Evolutionary conservation across 495 filamentous ascomycete species (phyloP).

Genomic region (Sordaria brevicollis): DNA sequence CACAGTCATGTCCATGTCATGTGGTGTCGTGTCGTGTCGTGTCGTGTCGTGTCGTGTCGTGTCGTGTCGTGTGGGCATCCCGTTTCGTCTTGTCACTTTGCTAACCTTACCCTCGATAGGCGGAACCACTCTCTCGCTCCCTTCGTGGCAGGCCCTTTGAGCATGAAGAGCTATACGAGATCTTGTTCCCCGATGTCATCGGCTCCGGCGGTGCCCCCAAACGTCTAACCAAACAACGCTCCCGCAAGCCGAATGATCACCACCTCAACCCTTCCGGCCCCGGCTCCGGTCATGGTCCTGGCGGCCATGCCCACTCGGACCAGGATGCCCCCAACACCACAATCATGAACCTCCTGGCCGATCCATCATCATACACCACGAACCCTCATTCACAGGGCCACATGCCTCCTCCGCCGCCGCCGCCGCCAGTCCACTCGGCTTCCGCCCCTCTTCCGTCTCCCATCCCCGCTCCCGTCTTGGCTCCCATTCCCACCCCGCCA

Average conservation of each 20-base stretch:
- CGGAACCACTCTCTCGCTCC: conserved; percentile 37
- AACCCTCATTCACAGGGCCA: conserved; percentile 12
- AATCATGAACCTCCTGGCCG: conserved; percentile 23
- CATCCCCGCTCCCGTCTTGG: background rate
- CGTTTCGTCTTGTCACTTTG: background rate
- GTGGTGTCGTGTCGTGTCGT: background rate
- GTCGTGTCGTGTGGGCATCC: background rate
- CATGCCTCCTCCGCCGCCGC: conserved; percentile 9
- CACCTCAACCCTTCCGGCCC: conserved; percentile 2
- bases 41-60: background rate
- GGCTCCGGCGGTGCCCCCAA: conserved; percentile 41
- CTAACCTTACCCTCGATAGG: conserved; percentile 18
- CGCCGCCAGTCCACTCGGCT: background rate
- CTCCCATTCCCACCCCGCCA: background rate
- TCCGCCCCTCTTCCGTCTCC: background rate
- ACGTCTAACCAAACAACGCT: conserved; percentile 31
- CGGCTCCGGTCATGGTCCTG: background rate
- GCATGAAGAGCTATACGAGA: conserved; percentile 41
- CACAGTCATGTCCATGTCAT: too few relatives aligned
- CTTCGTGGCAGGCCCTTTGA: conserved; percentile 38
- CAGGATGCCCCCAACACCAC: conserved; percentile 19
- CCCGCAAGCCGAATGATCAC: conserved; percentile 29
- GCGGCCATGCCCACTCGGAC: conserved; percentile 16
- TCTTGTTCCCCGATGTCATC: conserved; percentile 39
- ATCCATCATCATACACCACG: conserved; percentile 12